Evolutionary conservation across 1,284 basidiomycete species (phyloP), one percentile per base, ranked within the genome.

Genomic region (Leccinum fallax): DNA sequence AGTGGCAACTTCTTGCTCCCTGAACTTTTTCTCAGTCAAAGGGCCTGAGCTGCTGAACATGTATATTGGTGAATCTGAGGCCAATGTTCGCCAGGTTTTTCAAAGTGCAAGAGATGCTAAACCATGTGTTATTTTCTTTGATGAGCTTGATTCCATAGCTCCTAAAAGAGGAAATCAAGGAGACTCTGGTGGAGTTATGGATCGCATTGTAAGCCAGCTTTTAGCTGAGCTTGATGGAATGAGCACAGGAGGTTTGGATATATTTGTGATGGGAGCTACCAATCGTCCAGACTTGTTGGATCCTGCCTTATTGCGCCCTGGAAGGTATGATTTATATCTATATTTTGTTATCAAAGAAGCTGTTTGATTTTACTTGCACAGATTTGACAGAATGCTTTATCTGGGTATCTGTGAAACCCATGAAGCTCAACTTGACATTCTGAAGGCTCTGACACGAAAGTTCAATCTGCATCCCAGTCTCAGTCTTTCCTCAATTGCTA

Each of bases 11-110:
- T 94, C 94, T 1, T 96, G 92, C 70, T 90, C 94, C 15, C 83
- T 97, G 68, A 96, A 96, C 72, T 96, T 96, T 76, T 90, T 96
- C 74, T 94, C 92, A n/a, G 91, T 99, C 72, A 98, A 98, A 74
- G 97, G 97, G 0, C 97, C 97, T 1, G 96, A 98, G 71, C 82
- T 99, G 34, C 85, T 97, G 51, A 97, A 97, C 75, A 97, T 98
- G 87, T 98, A 98, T 76, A 98, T 99, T 69, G 97, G 97, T 66
- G 97, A 99, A 80, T 97, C 95, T 6, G 97, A 99, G 76, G 93
- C 95, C 38, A 96, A 97, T 71, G 94, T 99, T 38, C 89, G 97
- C 11, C 83, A 90, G 6, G 88, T 99, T 1, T 99, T 99, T 74
- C 91, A 94, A 70, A 86, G 89, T 21, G 97, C 97, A 11, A 82